These are phyloP conservation scores for Tetradesmus lagerheimii DNA, from an alignment of 139 green algal species.

Conservation along the genomic window DNA sequence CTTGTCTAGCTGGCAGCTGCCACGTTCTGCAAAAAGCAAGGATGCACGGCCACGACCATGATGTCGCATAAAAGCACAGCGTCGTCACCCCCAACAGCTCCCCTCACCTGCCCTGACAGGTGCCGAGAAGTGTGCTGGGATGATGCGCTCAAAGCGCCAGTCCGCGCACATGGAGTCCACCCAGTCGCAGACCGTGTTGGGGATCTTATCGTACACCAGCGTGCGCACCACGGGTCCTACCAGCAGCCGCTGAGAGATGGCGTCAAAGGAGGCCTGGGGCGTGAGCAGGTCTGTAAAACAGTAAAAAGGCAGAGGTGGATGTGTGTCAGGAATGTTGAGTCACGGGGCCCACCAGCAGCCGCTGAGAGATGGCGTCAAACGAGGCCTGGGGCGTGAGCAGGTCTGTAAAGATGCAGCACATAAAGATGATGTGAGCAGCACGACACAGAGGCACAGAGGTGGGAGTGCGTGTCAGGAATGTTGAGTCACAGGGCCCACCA, in stretches of 20 bases:
- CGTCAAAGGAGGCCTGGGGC: slow-evolving; percentile 77
- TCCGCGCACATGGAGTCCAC: slow-evolving; percentile 81
- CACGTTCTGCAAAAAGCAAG: no score
- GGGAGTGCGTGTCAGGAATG: no score
- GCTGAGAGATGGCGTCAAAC: slow-evolving; percentile 78
- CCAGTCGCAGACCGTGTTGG: slow-evolving; percentile 71
- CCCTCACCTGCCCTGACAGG: slow-evolving; percentile 68
- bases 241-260: slow-evolving; percentile 81
- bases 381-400: slow-evolving; percentile 79
- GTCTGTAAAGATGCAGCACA: no score
- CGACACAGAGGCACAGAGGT: no score
- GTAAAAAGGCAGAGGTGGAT: no score
- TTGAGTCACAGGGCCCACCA: slow-evolving; percentile 93
- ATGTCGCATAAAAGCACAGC: no score
- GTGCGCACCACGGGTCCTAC: slow-evolving; percentile 91
- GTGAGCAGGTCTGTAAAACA: slow-evolving; percentile 79
- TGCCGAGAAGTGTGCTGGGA: slow-evolving; percentile 92
- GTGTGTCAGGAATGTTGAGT: no score
- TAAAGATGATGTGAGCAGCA: no score
- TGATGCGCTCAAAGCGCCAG: slow-evolving; percentile 91
- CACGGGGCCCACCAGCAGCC: slow-evolving; percentile 91
- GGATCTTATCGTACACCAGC: slow-evolving; percentile 90
- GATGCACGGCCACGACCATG: no score
- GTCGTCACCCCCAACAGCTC: neutral
- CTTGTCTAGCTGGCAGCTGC: no score